Conservation (phyloP, 768 basidiomycete species). For the Psilocybe cubensis region DNA sequence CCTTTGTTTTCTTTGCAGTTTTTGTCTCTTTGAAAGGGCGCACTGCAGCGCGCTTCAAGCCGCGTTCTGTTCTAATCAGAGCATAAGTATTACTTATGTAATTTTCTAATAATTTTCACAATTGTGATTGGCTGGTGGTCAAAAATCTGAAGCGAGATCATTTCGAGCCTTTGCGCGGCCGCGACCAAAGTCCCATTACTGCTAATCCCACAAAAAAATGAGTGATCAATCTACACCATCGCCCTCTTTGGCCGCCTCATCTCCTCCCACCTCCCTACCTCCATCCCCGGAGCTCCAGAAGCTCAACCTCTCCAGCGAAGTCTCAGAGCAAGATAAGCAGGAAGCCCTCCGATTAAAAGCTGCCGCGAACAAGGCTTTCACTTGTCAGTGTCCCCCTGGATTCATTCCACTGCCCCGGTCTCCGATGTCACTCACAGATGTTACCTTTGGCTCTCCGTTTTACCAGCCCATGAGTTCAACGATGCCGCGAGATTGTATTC, state of each 20-base stretch:
- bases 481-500: constrained; percentile 80
- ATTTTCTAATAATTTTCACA: neutral
- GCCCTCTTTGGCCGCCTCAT: constrained; percentile 44
- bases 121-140: constrained; percentile 11
- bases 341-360: constrained; percentile 77
- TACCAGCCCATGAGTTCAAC: constrained; percentile 71
- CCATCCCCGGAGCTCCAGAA: constrained; percentile 63
- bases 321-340: constrained; percentile 72
- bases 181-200: too few relatives aligned
- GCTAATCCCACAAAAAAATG: constrained; percentile 28
- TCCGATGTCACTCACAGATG: neutral
- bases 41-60: neutral
- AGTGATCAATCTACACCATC: constrained; percentile 43
- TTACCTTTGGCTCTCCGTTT: neutral
- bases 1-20: constrained; percentile 1
- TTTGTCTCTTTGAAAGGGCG: neutral
- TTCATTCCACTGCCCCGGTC: neutral
- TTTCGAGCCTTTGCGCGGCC: neutral
- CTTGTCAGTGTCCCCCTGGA: too few relatives aligned
- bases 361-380: constrained; percentile 89
- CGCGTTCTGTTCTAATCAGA: neutral
- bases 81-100: constrained; percentile 10
- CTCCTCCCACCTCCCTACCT: constrained; percentile 57
- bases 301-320: constrained; percentile 50
- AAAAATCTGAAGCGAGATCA: constrained; percentile 1